These are phyloP conservation scores for Chenopodium berlandieri DNA, from an alignment of 148 eudicot species.

Conservation along the genomic window DNA sequence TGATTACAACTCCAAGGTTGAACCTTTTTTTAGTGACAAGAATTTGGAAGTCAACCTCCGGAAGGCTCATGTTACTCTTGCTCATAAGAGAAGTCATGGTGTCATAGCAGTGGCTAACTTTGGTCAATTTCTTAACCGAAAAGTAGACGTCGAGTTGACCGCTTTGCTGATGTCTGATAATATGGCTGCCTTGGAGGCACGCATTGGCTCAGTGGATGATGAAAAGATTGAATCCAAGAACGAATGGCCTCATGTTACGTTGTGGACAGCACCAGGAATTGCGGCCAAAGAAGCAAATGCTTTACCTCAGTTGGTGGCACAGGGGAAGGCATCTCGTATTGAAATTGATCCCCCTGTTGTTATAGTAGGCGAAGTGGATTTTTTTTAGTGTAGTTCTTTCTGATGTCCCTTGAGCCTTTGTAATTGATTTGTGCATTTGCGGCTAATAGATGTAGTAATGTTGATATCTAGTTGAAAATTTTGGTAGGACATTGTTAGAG, in stretches of 20 bases:
- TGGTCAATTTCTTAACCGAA: slow-evolving; percentile 49
- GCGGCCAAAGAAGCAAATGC: slow-evolving; percentile 71
- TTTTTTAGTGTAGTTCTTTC: slow-evolving; percentile 35
- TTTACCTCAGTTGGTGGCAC: slow-evolving; percentile 52
- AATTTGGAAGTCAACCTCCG: slow-evolving; percentile 42
- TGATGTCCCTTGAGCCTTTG: neutral
- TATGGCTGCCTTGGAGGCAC: slow-evolving; percentile 78
- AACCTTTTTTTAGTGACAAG: slow-evolving; percentile 48
- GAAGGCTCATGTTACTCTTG: slow-evolving; percentile 82
- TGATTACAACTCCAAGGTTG: slow-evolving; percentile 44
- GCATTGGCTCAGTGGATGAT: slow-evolving; percentile 65
- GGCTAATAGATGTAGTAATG: neutral
- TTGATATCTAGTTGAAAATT: neutral
- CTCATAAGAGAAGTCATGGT: slow-evolving; percentile 90
- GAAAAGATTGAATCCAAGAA: slow-evolving; percentile 62
- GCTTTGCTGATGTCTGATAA: slow-evolving; percentile 69
- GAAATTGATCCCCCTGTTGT: slow-evolving; percentile 66
- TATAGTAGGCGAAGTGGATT: slow-evolving; percentile 53
- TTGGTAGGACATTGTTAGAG: neutral
- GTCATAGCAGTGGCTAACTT: slow-evolving; percentile 83
- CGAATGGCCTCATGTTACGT: slow-evolving; percentile 86
- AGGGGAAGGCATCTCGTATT: slow-evolving; percentile 67
- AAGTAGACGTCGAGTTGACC: slow-evolving; percentile 59
- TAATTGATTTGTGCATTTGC: neutral
- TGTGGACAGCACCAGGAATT: slow-evolving; percentile 77